Base-by-base conservation (phyloP, 2,329 filamentous ascomycete genomes). In the Cercospora sp. region DNA sequence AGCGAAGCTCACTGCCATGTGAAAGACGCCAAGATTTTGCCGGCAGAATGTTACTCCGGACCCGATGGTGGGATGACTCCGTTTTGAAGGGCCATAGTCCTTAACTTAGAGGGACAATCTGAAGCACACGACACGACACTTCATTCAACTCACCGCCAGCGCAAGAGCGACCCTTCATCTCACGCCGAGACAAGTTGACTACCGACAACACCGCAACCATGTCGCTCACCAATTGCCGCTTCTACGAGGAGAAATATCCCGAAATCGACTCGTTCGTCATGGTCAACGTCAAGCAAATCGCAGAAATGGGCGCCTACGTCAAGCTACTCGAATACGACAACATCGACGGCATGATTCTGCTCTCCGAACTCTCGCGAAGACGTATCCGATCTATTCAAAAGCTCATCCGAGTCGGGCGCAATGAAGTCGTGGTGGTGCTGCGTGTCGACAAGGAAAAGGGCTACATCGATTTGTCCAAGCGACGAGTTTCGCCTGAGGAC, bases 211-310 rank as follows among this genome's bases (percentile, higher is more conserved):
- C 83, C 85, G 84, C 86, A 87, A 91, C 80, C 78, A 96, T 96
- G 92, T 96, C 93, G 83, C 89, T 96, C 85, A 95, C 92, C 80
- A 96, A 96, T 85, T 96, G 92, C 83, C 93, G 93, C 78, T 97
- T 96, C 83, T 97, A 97, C 82, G 93, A 97, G 87, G 93, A 97
- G 85, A 96, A 96, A 83, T 97, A 91, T 79, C 93, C 93, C 68
- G 95, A 98, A 87, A 94, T 99, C 80, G 95, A 99, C 84, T 96
- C 93, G 87, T 98, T 97, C 84, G 96, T 99, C 80, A 99, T 99
- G 95, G 95, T 99, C 81, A 99, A 98, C 83, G 95, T 98, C 77
- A 96, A 97, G 88, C 93, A 97, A 91, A 99, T 99, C 80, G 95
- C 95, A 81, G 96, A 99, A 83, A 99, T 99, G 96, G 95, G 95